These are phyloP conservation scores for Tinospora cordifolia DNA, from an alignment of 164 flowering plant species.

Conservation along the genomic window DNA sequence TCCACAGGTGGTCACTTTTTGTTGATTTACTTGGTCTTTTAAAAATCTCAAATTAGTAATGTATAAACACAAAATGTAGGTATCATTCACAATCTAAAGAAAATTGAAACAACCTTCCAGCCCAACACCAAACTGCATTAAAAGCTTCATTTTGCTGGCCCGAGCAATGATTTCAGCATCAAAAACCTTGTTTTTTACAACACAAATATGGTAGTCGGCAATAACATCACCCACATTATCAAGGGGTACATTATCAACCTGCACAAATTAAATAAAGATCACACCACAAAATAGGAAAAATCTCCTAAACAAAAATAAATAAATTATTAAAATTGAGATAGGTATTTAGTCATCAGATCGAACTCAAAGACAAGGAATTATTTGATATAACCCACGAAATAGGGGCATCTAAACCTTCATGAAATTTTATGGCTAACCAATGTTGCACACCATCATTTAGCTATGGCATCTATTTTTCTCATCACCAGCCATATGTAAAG, in stretches of 20 bases:
- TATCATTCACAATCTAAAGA: neutral
- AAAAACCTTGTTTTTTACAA: conserved; percentile 49
- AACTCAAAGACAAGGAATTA: neutral
- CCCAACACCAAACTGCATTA: conserved; percentile 92
- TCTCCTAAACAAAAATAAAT: neutral
- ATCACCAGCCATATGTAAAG: too few species aligned
- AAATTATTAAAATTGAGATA: neutral
- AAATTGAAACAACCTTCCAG: conserved; percentile 50
- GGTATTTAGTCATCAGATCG: neutral
- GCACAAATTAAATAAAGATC: neutral
- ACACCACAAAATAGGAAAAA: neutral
- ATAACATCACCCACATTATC: conserved; percentile 54
- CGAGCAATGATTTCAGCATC: conserved; percentile 47
- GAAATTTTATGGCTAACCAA: too few species aligned
- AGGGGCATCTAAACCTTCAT: neutral
- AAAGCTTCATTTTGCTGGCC: conserved; percentile 73
- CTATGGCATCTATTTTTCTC: too few species aligned
- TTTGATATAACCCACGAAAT: neutral
- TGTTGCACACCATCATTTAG: too few species aligned
- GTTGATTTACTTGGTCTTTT: too few species aligned
- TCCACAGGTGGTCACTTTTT: too few species aligned
- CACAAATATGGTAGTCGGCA: conserved; percentile 57
- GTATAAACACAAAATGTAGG: too few species aligned
- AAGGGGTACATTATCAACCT: conserved; percentile 78
- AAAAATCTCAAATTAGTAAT: too few species aligned